phyloP scores from a whole-genome alignment of 2,329 filamentous ascomycete genomes.

The Scedosporium dehoogii region DNA sequence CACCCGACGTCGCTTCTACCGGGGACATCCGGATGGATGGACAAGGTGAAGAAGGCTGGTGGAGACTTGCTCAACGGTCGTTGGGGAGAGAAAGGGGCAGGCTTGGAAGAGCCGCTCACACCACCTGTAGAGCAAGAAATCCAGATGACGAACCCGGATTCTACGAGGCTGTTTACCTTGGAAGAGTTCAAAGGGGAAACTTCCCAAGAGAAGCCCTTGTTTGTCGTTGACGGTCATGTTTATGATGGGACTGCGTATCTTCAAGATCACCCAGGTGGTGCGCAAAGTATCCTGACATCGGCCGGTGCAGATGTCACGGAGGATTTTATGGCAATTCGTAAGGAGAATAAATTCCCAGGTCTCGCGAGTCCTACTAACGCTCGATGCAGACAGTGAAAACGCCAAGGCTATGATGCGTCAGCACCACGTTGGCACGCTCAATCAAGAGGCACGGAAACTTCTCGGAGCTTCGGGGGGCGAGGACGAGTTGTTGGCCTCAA shows the following conservation, averaged over 20 bases:
- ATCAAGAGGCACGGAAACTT: slow-evolving; percentile 35
- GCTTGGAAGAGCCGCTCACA: slow-evolving; percentile 22
- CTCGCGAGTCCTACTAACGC: neutral
- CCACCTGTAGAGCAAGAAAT: slow-evolving; percentile 54
- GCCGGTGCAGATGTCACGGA: slow-evolving; percentile 78
- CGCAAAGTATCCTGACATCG: slow-evolving; percentile 70
- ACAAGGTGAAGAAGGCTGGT: slow-evolving; percentile 72
- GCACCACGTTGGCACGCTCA: slow-evolving; percentile 76
- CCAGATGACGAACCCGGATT: slow-evolving; percentile 62
- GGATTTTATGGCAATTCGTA: slow-evolving; percentile 77
- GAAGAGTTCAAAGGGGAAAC: slow-evolving; percentile 60
- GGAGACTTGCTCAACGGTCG: slow-evolving; percentile 72
- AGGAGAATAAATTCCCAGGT: neutral
- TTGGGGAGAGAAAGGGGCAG: slow-evolving; percentile 60
- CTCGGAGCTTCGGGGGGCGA: slow-evolving; percentile 34
- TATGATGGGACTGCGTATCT: slow-evolving; percentile 79
- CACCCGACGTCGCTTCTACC: slow-evolving; percentile 72
- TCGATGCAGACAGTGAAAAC: slow-evolving; percentile 58
- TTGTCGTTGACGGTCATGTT: slow-evolving; percentile 78
- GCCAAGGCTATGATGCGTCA: slow-evolving; percentile 81
- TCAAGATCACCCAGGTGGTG: slow-evolving; percentile 75
- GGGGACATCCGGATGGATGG: slow-evolving; percentile 74
- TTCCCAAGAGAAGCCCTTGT: slow-evolving; percentile 30
- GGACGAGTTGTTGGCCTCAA: slow-evolving; percentile 23
- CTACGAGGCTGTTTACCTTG: slow-evolving; percentile 54